A percentile compares a stretch with the other conserved stretches of the same genome.
Conservation (phyloP, 371 early-diverging fungal species). For the Circinella minor region DNA sequence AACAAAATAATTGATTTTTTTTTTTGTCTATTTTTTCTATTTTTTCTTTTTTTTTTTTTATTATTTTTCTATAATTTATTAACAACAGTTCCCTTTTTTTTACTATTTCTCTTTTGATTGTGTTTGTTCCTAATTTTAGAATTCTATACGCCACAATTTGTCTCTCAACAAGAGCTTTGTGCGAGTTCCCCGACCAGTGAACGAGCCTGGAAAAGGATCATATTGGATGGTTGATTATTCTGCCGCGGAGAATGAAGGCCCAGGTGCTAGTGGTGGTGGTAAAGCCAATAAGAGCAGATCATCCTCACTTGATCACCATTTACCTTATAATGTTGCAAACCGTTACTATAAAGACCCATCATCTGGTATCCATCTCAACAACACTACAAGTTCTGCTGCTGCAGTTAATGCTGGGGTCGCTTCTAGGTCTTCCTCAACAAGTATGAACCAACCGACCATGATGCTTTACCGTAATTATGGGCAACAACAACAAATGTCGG, state of each 20-base stretch:
- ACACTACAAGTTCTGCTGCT: background rate
- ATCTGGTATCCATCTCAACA: background rate
- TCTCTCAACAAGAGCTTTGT: conserved; percentile 94
- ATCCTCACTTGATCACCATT: background rate
- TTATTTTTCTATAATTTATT: background rate
- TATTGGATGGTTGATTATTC: conserved; percentile 86
- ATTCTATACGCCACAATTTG: conserved; percentile 98
- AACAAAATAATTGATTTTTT: conserved; percentile 2
- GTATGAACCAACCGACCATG: background rate
- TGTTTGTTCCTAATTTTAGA: conserved; percentile 51
- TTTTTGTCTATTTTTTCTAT: background rate
- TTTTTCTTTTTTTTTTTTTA: background rate
- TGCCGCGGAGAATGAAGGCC: conserved; percentile 31
- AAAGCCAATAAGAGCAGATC: conserved; percentile 6
- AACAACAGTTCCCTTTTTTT: background rate
- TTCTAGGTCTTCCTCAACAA: conserved; percentile 74
- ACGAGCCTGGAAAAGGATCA: conserved; percentile 97
- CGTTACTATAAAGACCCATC: background rate
- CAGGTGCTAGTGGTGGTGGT: background rate
- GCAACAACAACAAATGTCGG: conserved; percentile 9
- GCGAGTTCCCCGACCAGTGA: conserved; percentile 84
- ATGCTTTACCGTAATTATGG: conserved; percentile 7
- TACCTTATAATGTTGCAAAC: background rate
- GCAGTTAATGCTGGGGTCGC: conserved; percentile 53
- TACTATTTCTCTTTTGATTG: conserved; percentile 12